phyloP scores from a whole-genome alignment of 179 eudicot species.

The Silene noctiflora region DNA sequence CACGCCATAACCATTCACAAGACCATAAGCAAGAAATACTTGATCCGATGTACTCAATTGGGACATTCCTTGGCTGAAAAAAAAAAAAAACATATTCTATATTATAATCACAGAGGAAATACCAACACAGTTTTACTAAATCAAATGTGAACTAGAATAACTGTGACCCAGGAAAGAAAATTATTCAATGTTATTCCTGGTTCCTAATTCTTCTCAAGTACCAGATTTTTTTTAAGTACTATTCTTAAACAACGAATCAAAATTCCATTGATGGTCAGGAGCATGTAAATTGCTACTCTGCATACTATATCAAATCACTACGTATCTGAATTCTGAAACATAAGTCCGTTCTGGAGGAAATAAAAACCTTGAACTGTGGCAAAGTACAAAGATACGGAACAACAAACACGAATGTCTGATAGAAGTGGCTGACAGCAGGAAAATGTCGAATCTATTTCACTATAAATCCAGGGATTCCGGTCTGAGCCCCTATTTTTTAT shows the following conservation, averaged over 20 bases:
- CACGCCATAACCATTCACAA: neutral
- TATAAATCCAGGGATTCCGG: too few species aligned
- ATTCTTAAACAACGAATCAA: too few species aligned
- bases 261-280: neutral
- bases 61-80: constrained; percentile 12
- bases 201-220: neutral
- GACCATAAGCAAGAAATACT: neutral
- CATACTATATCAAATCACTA: neutral
- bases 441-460: too few species aligned
- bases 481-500: too few species aligned
- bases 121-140: neutral
- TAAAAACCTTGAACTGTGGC: neutral
- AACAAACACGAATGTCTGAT: too few species aligned
- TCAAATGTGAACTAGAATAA: too few species aligned
- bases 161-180: too few species aligned
- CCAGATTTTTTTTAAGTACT: neutral
- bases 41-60: neutral
- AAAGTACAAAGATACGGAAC: neutral
- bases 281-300: neutral
- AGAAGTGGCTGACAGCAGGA: too few species aligned
- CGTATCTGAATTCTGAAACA: too few species aligned
- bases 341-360: too few species aligned
- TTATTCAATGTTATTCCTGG: neutral
- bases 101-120: neutral
- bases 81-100: too few species aligned